Evolutionary conservation across 768 basidiomycete genomes (phyloP), one percentile per base, ranked within the genome.

Genomic region (Kwoniella dendrophila): DNA sequence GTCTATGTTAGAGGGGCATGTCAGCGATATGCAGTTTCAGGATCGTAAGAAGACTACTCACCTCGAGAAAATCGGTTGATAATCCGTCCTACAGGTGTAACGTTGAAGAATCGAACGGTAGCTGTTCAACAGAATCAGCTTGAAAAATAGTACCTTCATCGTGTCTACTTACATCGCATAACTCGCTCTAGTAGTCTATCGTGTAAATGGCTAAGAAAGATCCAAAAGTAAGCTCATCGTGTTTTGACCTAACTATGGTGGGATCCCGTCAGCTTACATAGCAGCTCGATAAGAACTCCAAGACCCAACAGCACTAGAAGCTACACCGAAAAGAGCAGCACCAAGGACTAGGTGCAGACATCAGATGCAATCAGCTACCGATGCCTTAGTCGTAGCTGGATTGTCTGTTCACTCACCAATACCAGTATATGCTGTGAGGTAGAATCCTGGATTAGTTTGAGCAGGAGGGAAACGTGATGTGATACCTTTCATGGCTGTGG

Each of bases 21-120:
- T n/a, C n/a, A n/a, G n/a, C n/a, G n/a, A n/a, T n/a, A n/a, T n/a
- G n/a, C n/a, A n/a, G n/a, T n/a, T n/a, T n/a, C n/a, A n/a, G n/a
- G n/a, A n/a, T n/a, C n/a, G n/a, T n/a, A n/a, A n/a, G n/a, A n/a
- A 40, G 3, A 1, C 12, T 6, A 36, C 66, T 47, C 40, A 54
- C 45, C 59, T 87, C 88, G 70, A 86, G 71, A 88, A 72, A 93
- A 92, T 4, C 91, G 85, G 78, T 92, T 93, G 68, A 93, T 82
- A 84, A 93, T 87, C 2, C 90, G 87, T 38, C 90, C 89, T 85
- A 72, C 56, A 27, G 72, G 76, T 10, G 59, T 78, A 22, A 70
- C 63, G 49, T 72, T 72, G 65, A 72, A 76, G 59, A 73, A 78
- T n/a, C 74, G 63, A 47, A 76, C 66, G 29, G 73, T 74, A 3